phyloP scores from a whole-genome alignment of 2,329 filamentous ascomycete species.

The Kalaharituber pfeilii region DNA sequence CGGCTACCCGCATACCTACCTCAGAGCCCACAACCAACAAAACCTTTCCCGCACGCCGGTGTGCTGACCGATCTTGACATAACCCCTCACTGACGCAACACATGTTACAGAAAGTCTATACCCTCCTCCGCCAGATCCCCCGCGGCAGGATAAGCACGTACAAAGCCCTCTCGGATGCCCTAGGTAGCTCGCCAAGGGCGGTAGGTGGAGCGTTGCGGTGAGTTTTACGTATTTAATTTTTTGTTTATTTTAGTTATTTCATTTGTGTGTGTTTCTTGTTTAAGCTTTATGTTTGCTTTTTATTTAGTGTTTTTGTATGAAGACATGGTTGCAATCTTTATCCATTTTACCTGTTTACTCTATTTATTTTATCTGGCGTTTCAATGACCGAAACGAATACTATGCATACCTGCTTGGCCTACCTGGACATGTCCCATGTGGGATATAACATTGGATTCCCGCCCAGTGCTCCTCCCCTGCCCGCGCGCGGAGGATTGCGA shows the following conservation, averaged over 20 bases:
- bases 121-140: slow-evolving; percentile 59
- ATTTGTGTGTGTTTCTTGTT: too few species aligned
- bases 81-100: neutral
- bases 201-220: slow-evolving; percentile 51
- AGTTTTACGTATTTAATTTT: neutral
- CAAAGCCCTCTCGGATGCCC: slow-evolving; percentile 47
- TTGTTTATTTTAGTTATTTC: neutral
- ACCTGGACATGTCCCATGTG: too few species aligned
- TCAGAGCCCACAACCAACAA: neutral
- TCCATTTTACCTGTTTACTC: too few species aligned
- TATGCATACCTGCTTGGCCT: too few species aligned
- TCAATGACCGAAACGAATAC: too few species aligned
- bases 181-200: slow-evolving; percentile 55
- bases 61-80: neutral
- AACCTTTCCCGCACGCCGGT: slow-evolving; percentile 1
- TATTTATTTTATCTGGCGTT: too few species aligned
- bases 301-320: too few species aligned
- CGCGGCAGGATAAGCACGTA: slow-evolving; percentile 61
- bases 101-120: slow-evolving; percentile 38
- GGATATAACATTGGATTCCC: too few species aligned
- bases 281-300: too few species aligned
- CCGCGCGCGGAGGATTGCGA: too few species aligned
- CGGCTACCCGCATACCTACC: neutral
- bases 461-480: too few species aligned
- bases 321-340: too few species aligned